Evolutionary conservation across 805 yeast genomes (phyloP), one percentile per base, ranked within the genome.

Genomic region (Barnettozyma sp.): DNA sequence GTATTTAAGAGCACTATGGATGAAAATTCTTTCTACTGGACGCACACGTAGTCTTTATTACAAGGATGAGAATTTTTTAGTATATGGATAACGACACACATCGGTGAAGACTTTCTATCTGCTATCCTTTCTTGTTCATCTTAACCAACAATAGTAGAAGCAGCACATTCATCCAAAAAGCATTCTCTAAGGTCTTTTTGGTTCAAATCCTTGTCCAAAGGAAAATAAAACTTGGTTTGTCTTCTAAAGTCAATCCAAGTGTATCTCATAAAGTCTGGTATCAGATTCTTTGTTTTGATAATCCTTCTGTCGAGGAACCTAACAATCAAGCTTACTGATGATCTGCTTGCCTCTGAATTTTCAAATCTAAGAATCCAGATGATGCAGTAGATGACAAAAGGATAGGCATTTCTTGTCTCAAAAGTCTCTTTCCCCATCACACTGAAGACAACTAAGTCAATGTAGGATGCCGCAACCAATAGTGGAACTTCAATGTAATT

Each of bases 351-450:
- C 30, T 53, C 54, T 3, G 56, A 51, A 23, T 44, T 56, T 35
- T 65, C 70, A 28, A 60, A 56, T 33, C 69, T 50, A 23, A 65
- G 40, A 1, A 54, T 52, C 68, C 68, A 66, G 10, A 63, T 48
- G 28, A 60, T 54, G 3, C 42, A 23, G 42, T 62, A 66, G 21
- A 64, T 54, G 7, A 54, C 44, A 13, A 63, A 42, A 2, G 62
- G 57, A 41, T 60, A 64, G 3, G 49, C 44, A 8, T 58, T 55
- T 0, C 40, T 40, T 10, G 38, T 22, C 1, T 30, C 21, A n/a
- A 38, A 33, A 7, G 62, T 40, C 37, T 65, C 69, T 15, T 39
- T 41, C 7, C 47, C 19, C 33, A 66, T 43, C 3, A 54, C 22
- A 1, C 43, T 51, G 30, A 65, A 55, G 6, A 59, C 50, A 8